Conservation (phyloP, 306 rosid species). For the Datisca glomerata region DNA sequence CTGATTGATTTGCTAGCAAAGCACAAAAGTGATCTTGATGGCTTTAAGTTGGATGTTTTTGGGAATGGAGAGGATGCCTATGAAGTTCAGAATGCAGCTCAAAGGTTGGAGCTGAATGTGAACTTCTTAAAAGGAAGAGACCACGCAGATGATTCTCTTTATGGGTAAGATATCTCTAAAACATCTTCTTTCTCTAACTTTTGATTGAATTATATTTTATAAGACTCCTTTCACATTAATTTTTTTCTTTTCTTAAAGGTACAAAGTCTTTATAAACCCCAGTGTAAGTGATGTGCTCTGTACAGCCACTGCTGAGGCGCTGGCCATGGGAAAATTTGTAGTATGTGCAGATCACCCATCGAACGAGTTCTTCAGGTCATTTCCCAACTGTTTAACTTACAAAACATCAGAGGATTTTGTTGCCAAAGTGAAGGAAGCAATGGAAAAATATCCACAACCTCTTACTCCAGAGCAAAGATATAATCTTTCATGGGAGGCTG, state of each 20-base stretch:
- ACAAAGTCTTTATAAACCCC: constrained; percentile 95
- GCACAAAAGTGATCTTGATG: constrained; percentile 68
- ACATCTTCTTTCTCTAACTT: not conserved
- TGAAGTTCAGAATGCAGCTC: constrained; percentile 80
- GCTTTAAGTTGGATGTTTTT: constrained; percentile 81
- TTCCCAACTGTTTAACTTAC: constrained; percentile 87
- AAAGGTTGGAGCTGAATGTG: constrained; percentile 69
- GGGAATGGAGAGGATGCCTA: constrained; percentile 95
- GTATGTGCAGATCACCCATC: constrained; percentile 95
- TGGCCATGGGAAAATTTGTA: constrained; percentile 98
- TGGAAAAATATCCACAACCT: constrained; percentile 73
- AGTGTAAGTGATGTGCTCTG: constrained; percentile 90
- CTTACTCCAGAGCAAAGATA: constrained; percentile 82
- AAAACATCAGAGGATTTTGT: constrained; percentile 77
- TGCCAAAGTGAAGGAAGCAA: constrained; percentile 80
- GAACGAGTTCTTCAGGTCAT: constrained; percentile 78
- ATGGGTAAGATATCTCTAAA: constrained; percentile 41
- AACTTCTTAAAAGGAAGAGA: constrained; percentile 92
- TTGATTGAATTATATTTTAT: not conserved
- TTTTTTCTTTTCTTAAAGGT: constrained; percentile 42
- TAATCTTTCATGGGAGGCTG: constrained; percentile 96
- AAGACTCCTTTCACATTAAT: not conserved
- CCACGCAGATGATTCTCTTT: constrained; percentile 89
- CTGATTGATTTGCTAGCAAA: constrained; percentile 71
- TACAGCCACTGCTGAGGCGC: constrained; percentile 98